Evolutionary conservation across 2,329 filamentous ascomycete species (phyloP).

Genomic region (Fusarium stilboides): DNA sequence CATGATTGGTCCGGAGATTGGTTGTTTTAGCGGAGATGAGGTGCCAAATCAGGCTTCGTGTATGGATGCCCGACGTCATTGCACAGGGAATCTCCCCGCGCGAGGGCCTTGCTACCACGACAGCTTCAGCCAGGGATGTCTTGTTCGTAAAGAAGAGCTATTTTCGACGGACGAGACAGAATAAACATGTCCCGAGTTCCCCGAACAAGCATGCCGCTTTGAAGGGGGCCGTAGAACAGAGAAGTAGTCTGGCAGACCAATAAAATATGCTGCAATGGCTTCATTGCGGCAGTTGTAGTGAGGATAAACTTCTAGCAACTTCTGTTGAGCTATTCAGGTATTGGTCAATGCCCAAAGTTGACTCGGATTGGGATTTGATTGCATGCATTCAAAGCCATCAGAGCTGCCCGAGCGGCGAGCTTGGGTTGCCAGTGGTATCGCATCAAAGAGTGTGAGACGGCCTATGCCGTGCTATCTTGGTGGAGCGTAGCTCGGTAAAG

Average conservation of each 20-base stretch:
- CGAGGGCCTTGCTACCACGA: slow-evolving; percentile 41
- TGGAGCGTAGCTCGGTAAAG: slow-evolving; percentile 22
- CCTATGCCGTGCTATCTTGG: slow-evolving; percentile 1
- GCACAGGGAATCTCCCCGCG: slow-evolving; percentile 32
- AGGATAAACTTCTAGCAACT: slow-evolving; percentile 1
- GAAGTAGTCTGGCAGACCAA: not conserved
- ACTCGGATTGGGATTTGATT: not conserved
- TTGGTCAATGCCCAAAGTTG: slow-evolving; percentile 19
- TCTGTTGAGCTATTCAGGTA: slow-evolving; percentile 1
- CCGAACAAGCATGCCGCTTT: slow-evolving; percentile 17
- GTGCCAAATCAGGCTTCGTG: slow-evolving; percentile 20
- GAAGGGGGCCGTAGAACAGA: not conserved
- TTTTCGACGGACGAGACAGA: slow-evolving; percentile 6
- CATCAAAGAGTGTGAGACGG: slow-evolving; percentile 21
- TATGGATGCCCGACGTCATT: slow-evolving; percentile 46
- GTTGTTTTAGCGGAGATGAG: slow-evolving; percentile 18
- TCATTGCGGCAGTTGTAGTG: slow-evolving; percentile 13
- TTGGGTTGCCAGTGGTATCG: slow-evolving; percentile 28
- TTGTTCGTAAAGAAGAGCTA: not conserved
- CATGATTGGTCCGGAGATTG: slow-evolving; percentile 34
- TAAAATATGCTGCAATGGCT: not conserved
- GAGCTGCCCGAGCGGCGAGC: slow-evolving; percentile 32
- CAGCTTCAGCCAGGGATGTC: slow-evolving; percentile 32
- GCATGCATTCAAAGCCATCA: not conserved
- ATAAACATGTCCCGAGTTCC: slow-evolving; percentile 8